A percentile compares a stretch with the other conserved stretches of the same genome.
Conservation (phyloP, 805 yeast genomes). For the Candida rishiriensis region DNA sequence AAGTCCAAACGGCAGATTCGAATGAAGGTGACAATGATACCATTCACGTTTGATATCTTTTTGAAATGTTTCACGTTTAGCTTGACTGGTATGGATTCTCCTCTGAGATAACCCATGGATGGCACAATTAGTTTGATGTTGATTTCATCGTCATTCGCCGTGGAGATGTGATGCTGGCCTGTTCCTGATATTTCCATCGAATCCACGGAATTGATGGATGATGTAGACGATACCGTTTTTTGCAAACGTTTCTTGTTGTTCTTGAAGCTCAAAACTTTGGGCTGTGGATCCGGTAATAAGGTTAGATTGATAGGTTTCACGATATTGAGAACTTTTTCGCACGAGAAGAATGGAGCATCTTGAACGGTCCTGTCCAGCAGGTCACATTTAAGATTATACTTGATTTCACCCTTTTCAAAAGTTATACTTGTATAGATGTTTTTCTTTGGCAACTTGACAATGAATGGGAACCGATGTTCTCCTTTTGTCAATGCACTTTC, state of each 20-base stretch:
- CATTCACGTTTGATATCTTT: slow-evolving; percentile 62
- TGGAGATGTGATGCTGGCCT: background rate
- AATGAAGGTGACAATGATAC: slow-evolving; percentile 73
- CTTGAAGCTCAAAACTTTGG: slow-evolving; percentile 59
- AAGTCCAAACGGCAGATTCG: slow-evolving; percentile 69
- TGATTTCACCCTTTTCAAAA: slow-evolving; percentile 82
- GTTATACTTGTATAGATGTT: slow-evolving; percentile 70
- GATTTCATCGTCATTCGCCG: slow-evolving; percentile 12
- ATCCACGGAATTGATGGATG: slow-evolving; percentile 33
- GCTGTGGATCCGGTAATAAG: slow-evolving; percentile 58
- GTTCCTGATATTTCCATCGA: slow-evolving; percentile 7
- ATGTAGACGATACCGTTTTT: slow-evolving; percentile 37
- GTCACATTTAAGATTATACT: slow-evolving; percentile 48
- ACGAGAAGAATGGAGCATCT: slow-evolving; percentile 32
- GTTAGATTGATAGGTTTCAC: slow-evolving; percentile 74
- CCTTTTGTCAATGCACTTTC: slow-evolving; percentile 56
- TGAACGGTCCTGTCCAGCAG: slow-evolving; percentile 18
- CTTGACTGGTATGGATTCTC: slow-evolving; percentile 74
- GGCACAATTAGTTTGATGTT: slow-evolving; percentile 43
- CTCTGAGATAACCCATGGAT: slow-evolving; percentile 68
- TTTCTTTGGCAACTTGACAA: slow-evolving; percentile 72
- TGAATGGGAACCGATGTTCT: slow-evolving; percentile 84
- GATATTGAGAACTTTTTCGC: slow-evolving; percentile 57
- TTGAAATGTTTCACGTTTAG: slow-evolving; percentile 65
- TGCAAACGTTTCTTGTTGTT: slow-evolving; percentile 35